These are phyloP conservation scores for Fistulinella staudtii DNA, from an alignment of 1,284 basidiomycete species.

Conservation along the genomic window DNA sequence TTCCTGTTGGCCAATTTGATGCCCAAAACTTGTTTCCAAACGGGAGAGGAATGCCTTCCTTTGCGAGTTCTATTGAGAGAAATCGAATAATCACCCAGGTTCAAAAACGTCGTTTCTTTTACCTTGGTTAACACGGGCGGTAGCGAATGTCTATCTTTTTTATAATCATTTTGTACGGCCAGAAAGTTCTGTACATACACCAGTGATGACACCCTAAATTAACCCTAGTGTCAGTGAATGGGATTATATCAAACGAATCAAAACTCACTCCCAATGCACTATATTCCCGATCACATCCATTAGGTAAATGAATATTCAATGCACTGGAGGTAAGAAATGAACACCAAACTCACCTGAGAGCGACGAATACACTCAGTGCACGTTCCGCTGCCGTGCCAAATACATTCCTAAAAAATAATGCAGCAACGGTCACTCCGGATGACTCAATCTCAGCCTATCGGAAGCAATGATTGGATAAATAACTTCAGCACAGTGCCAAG, in stretches of 20 bases:
- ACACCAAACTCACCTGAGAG: slow-evolving; percentile 38
- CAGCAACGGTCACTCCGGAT: slow-evolving; percentile 48
- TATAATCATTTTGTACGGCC: too few species aligned
- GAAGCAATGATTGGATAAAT: too few species aligned
- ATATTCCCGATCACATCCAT: background rate
- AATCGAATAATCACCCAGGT: background rate
- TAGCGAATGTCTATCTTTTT: slow-evolving; percentile 46
- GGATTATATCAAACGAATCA: too few species aligned
- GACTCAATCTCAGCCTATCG: slow-evolving; percentile 40
- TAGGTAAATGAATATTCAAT: background rate
- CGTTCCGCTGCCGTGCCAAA: slow-evolving; percentile 46
- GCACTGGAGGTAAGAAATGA: too few species aligned
- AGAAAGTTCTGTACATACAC: too few species aligned
- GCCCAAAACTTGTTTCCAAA: slow-evolving; percentile 39
- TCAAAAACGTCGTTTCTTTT: background rate
- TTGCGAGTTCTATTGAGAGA: slow-evolving; percentile 38
- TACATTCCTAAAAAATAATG: slow-evolving; percentile 52
- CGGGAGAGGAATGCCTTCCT: slow-evolving; percentile 40
- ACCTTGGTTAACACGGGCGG: slow-evolving; percentile 47
- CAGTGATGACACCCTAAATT: too few species aligned
- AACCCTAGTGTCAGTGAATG: too few species aligned
- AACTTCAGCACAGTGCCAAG: too few species aligned
- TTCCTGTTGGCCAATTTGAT: slow-evolving; percentile 38
- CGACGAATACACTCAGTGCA: slow-evolving; percentile 50
- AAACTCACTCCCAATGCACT: slow-evolving; percentile 32